Conservation (phyloP, 768 basidiomycete species). For the Suillus clintonianus region DNA sequence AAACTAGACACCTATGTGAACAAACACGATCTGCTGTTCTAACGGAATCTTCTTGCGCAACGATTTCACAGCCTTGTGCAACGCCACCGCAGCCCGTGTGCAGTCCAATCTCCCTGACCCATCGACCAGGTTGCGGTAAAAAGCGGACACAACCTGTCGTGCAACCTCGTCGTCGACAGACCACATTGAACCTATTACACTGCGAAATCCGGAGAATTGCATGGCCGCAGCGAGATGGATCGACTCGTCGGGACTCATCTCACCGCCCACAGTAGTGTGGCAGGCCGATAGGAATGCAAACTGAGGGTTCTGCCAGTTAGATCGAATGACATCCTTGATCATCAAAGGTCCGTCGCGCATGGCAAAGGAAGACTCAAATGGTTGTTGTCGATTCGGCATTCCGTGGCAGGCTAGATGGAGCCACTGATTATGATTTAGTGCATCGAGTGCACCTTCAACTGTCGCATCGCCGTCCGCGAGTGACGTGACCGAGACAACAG, state of each 20-base stretch:
- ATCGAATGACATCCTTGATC: conserved; percentile 11
- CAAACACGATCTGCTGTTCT: conserved; percentile 3
- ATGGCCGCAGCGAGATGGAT: conserved; percentile 25
- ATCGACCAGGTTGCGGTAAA: neutral
- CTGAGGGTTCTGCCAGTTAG: conserved; percentile 8
- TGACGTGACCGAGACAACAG: neutral
- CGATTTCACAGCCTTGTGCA: neutral
- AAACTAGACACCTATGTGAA: conserved; percentile 2
- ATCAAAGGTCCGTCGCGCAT: conserved; percentile 13
- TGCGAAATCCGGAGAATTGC: conserved; percentile 20
- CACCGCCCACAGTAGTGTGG: conserved; percentile 21
- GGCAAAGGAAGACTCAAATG: conserved; percentile 16
- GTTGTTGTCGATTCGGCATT: conserved; percentile 8
- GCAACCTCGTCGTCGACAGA: conserved; percentile 18
- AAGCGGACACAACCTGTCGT: neutral
- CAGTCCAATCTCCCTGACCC: neutral
- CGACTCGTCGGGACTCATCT: conserved; percentile 16
- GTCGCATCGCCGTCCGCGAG: neutral
- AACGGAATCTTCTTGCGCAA: neutral
- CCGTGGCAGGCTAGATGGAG: conserved; percentile 25
- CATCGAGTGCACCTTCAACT: neutral
- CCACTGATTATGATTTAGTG: conserved; percentile 7
- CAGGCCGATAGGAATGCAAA: conserved; percentile 27
- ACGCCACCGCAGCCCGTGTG: neutral
- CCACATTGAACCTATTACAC: conserved; percentile 26